Percentiles rank a stretch among this genome's conserved stretches.
Conservation (phyloP, 2,329 filamentous ascomycete genomes). For the Achaetomium macrosporum region DNA sequence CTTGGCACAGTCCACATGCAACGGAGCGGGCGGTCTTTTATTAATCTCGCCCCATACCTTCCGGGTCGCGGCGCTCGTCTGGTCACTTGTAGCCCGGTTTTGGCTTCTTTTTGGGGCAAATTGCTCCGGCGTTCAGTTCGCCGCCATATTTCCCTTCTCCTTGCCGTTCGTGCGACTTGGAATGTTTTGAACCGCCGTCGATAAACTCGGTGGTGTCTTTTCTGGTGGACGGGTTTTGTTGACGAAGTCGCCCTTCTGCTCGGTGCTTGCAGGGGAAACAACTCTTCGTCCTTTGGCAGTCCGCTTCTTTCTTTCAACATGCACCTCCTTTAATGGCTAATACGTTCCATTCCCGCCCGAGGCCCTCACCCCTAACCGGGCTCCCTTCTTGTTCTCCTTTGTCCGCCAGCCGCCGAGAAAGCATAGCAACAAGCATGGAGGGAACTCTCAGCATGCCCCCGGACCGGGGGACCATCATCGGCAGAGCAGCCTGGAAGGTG, state of each 20-base stretch:
- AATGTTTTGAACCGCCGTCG: neutral
- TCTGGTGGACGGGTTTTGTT: neutral
- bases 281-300: neutral
- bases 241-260: neutral
- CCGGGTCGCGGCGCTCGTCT: constrained; percentile 6
- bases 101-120: constrained; percentile 9
- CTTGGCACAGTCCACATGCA: constrained; percentile 20
- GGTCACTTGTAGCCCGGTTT: constrained; percentile 12
- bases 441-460: constrained; percentile 45
- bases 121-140: constrained; percentile 5
- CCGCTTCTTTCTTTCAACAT: constrained; percentile 21
- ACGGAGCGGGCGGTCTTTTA: constrained; percentile 18
- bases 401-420: constrained; percentile 6
- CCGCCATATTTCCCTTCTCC: neutral
- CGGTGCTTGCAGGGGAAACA: constrained; percentile 5
- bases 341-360: constrained; percentile 15
- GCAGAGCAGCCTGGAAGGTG: constrained; percentile 50
- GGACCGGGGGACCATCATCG: constrained; percentile 47
- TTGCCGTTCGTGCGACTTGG: neutral
- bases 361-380: constrained; percentile 8
- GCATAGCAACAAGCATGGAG: constrained; percentile 36
- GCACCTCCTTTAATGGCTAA: constrained; percentile 25
- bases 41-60: constrained; percentile 24
- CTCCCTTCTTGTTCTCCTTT: constrained; percentile 2
- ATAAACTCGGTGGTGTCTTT: neutral